phyloP scores from a whole-genome alignment of 1,139 yeast species.

The Diutina catenulata region DNA sequence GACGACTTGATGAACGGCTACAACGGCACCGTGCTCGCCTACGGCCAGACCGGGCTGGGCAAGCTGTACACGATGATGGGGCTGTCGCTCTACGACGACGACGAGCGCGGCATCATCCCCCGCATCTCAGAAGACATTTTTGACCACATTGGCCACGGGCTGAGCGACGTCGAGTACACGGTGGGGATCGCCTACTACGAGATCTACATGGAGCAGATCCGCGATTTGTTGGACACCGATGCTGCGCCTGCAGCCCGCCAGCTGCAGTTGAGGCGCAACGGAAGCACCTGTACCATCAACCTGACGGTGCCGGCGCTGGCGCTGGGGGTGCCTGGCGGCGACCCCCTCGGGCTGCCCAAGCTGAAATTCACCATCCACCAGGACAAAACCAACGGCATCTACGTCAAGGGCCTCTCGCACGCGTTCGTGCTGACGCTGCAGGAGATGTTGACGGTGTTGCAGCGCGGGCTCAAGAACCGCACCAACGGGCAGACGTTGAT shows the following conservation, averaged over 20 bases:
- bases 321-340: conserved; percentile 3
- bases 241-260: conserved; percentile 1
- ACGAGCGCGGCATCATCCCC: conserved; percentile 53
- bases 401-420: conserved; percentile 57
- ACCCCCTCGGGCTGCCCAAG: neutral
- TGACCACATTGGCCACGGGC: conserved; percentile 36
- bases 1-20: conserved; percentile 69
- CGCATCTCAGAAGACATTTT: conserved; percentile 61
- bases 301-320: neutral
- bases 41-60: conserved; percentile 87
- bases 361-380: conserved; percentile 47
- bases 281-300: neutral
- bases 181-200: conserved; percentile 72
- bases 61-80: conserved; percentile 64
- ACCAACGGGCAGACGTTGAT: conserved; percentile 55
- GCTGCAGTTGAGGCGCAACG: neutral
- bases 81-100: conserved; percentile 24
- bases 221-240: conserved; percentile 37
- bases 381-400: conserved; percentile 52
- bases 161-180: conserved; percentile 33
- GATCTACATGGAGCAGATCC: conserved; percentile 67
- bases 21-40: conserved; percentile 76
- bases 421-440: conserved; percentile 45
- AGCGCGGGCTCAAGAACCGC: conserved; percentile 43
- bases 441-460: conserved; percentile 48